Percentiles rank a stretch among this genome's conserved stretches.
Conservation (phyloP, 306 rosid species). For the Ceratonia siliqua region DNA sequence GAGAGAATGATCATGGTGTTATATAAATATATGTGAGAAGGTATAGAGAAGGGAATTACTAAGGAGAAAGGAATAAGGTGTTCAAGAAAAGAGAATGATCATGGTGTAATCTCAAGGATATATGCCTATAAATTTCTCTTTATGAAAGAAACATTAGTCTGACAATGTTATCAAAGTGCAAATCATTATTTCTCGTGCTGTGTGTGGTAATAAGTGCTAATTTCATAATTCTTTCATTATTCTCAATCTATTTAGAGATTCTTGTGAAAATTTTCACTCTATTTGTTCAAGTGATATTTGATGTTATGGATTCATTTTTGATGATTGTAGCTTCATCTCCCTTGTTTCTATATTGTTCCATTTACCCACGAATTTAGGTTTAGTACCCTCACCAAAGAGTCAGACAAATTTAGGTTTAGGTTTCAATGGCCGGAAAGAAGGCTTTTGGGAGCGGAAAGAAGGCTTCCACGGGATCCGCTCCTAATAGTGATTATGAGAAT, state of each 20-base stretch:
- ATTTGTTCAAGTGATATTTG: constrained; percentile 38
- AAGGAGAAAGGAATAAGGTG: neutral
- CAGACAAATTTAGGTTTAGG: too few species aligned
- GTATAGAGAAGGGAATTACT: neutral
- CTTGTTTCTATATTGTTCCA: too few species aligned
- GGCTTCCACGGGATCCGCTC: too few species aligned
- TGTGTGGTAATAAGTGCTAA: neutral
- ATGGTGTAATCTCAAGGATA: neutral
- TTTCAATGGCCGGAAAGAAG: too few species aligned
- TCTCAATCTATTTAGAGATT: constrained; percentile 17
- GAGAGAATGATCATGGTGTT: neutral
- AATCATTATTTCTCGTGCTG: neutral
- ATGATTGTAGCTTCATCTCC: too few species aligned
- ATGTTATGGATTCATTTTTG: too few species aligned
- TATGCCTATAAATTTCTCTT: neutral
- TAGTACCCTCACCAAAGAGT: too few species aligned
- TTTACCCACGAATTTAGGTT: too few species aligned
- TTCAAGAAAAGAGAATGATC: too few species aligned
- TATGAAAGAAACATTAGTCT: neutral
- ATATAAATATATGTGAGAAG: constrained; percentile 8
- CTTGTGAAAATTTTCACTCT: constrained; percentile 21
- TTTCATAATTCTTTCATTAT: neutral
- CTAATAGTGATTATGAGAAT: too few species aligned
- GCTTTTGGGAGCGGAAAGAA: too few species aligned
- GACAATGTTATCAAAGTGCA: neutral